phyloP scores from a whole-genome alignment of 768 basidiomycete genomes.

The Kwoniella botswanensis region DNA sequence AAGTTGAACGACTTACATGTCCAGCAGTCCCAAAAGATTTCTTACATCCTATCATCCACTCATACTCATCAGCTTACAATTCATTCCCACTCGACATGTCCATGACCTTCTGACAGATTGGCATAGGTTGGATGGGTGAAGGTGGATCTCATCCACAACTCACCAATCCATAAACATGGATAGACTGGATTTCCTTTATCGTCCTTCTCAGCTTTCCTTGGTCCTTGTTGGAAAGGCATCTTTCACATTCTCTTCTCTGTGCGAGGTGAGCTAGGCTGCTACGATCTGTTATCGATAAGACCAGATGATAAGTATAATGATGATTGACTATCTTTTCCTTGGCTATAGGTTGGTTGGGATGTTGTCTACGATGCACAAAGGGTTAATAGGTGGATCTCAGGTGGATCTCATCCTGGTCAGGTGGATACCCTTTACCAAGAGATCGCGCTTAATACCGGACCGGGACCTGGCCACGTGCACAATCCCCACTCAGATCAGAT shows the following conservation, averaged over 20 bases:
- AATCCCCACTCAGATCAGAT: too few relatives aligned
- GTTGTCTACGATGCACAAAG: not conserved
- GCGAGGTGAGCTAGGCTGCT: not conserved
- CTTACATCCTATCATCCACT: slow-evolving; percentile 31
- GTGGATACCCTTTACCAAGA: not conserved
- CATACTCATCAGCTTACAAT: not conserved
- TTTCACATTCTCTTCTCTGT: not conserved
- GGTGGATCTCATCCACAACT: slow-evolving; percentile 6
- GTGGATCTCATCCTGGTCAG: not conserved
- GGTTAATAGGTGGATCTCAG: too few relatives aligned
- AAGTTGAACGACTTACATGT: slow-evolving; percentile 28
- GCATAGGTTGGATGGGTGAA: not conserved
- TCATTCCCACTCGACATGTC: not conserved
- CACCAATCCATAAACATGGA: slow-evolving; percentile 37
- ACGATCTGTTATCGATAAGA: slow-evolving; percentile 12
- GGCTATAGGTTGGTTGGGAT: not conserved
- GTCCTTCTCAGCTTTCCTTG: slow-evolving; percentile 37
- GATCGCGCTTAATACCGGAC: too few relatives aligned
- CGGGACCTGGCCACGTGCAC: too few relatives aligned
- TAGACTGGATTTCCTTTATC: slow-evolving; percentile 28
- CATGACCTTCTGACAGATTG: too few relatives aligned
- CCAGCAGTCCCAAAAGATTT: slow-evolving; percentile 46
- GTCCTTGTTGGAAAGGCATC: slow-evolving; percentile 37
- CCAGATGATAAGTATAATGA: not conserved
- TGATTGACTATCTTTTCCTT: not conserved